A percentile compares a stretch with the other conserved stretches of the same genome.
Evolutionary conservation across 768 basidiomycete genomes (phyloP).

Genomic region (Suillus bovinus): DNA sequence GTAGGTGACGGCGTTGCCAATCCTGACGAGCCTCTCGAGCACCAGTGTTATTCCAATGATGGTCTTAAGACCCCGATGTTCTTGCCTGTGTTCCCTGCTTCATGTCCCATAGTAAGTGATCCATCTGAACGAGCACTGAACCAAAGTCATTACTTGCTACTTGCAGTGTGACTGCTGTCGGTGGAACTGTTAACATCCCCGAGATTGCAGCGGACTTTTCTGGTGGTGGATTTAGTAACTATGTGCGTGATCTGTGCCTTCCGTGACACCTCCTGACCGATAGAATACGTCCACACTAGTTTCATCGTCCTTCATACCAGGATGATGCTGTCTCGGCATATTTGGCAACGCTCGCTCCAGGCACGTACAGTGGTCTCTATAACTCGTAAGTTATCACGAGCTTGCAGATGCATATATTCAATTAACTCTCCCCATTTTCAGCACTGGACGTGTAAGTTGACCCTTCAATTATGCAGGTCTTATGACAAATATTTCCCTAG

Average conservation of each 20-base stretch:
- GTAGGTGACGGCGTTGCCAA: constrained; percentile 64
- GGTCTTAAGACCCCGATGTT: constrained; percentile 57
- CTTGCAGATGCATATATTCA: neutral
- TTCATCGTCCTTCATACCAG: constrained; percentile 56
- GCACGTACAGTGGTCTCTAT: constrained; percentile 58
- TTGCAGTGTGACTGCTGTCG: constrained; percentile 68
- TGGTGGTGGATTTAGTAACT: constrained; percentile 75
- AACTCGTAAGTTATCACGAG: constrained; percentile 45
- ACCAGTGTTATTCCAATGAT: constrained; percentile 59
- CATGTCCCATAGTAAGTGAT: constrained; percentile 52
- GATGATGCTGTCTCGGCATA: constrained; percentile 43
- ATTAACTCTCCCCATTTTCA: constrained; percentile 20
- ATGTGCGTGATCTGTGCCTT: constrained; percentile 40
- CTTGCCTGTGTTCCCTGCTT: constrained; percentile 62
- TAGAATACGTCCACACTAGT: constrained; percentile 34
- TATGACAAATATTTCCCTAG: constrained; percentile 26
- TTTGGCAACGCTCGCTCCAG: constrained; percentile 45
- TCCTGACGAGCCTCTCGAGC: constrained; percentile 39
- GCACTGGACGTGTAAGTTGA: constrained; percentile 55
- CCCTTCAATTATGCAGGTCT: neutral
- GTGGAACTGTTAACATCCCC: constrained; percentile 60
- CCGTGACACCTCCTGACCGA: neutral
- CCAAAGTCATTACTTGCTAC: neutral
- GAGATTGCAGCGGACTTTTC: constrained; percentile 65
- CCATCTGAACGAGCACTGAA: neutral